phyloP scores from a whole-genome alignment of 164 flowering plant species.

The Stephania japonica region DNA sequence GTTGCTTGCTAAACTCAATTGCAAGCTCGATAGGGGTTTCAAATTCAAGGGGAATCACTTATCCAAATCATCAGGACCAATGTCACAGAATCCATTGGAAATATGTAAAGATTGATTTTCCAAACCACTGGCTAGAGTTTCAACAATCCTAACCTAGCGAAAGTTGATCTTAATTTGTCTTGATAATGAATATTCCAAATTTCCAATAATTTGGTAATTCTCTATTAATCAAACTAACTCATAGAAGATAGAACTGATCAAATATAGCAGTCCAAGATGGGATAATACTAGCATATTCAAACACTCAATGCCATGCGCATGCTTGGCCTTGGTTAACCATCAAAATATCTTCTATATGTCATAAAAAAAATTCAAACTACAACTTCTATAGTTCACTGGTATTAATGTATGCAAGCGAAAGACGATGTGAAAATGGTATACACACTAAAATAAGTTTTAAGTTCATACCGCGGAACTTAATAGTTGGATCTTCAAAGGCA shows the following conservation, averaged over 20 bases:
- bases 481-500: slow-evolving; percentile 90
- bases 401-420: background rate
- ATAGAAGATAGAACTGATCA: too few relatives aligned
- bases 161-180: too few relatives aligned
- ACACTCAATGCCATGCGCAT: too few relatives aligned
- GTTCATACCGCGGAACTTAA: slow-evolving; percentile 64
- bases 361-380: background rate
- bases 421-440: background rate
- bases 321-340: too few relatives aligned
- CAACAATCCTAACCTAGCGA: background rate
- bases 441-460: background rate
- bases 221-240: too few relatives aligned
- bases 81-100: background rate
- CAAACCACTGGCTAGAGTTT: background rate
- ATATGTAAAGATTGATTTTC: background rate
- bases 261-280: too few relatives aligned
- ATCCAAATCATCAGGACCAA: background rate
- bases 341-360: background rate
- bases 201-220: background rate
- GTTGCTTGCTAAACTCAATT: slow-evolving; percentile 42
- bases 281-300: too few relatives aligned
- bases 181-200: too few relatives aligned
- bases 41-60: background rate
- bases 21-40: slow-evolving; percentile 6
- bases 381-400: background rate